Evolutionary conservation across 371 early-diverging fungal species (phyloP).

Genomic region (Apophysomyces variabilis): DNA sequence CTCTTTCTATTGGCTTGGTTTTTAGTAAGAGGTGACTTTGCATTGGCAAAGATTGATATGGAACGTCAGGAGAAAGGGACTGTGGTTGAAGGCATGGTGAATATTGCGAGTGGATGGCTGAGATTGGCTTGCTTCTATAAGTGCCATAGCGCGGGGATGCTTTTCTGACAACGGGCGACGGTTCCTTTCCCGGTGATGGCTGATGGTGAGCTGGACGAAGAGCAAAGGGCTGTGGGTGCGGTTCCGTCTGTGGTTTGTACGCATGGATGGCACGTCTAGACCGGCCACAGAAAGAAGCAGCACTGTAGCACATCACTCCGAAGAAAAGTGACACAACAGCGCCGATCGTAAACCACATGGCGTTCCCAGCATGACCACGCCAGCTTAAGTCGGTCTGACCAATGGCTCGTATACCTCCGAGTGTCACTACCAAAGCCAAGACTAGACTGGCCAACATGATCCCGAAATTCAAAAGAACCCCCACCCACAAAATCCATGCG

Average conservation of each 20-base stretch:
- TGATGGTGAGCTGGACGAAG: not conserved
- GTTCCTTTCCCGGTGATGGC: not conserved
- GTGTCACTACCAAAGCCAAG: constrained; percentile 26
- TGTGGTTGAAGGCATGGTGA: not conserved
- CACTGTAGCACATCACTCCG: constrained; percentile 12
- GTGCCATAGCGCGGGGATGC: not conserved
- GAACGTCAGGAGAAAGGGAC: not conserved
- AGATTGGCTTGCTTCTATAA: not conserved
- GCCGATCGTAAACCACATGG: constrained; percentile 25
- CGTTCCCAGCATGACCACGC: constrained; percentile 17
- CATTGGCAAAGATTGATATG: not conserved
- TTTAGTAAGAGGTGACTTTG: not conserved
- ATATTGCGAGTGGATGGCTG: not conserved
- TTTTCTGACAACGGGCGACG: too few relatives aligned
- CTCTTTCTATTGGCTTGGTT: not conserved
- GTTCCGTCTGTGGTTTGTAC: not conserved
- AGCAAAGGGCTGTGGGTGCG: constrained; percentile 3
- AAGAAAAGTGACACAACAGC: constrained; percentile 21
- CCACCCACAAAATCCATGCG: constrained; percentile 25
- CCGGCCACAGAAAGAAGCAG: constrained; percentile 8
- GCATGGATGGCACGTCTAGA: too few relatives aligned
- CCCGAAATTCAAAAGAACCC: constrained; percentile 37
- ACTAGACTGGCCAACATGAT: constrained; percentile 35
- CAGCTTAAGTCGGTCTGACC: constrained; percentile 15
- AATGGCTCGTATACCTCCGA: constrained; percentile 26